Percentiles rank a stretch among this genome's conserved stretches.
phyloP scores from a whole-genome alignment of 2,329 filamentous ascomycete species.

The Teratosphaeria epicoccoides region DNA sequence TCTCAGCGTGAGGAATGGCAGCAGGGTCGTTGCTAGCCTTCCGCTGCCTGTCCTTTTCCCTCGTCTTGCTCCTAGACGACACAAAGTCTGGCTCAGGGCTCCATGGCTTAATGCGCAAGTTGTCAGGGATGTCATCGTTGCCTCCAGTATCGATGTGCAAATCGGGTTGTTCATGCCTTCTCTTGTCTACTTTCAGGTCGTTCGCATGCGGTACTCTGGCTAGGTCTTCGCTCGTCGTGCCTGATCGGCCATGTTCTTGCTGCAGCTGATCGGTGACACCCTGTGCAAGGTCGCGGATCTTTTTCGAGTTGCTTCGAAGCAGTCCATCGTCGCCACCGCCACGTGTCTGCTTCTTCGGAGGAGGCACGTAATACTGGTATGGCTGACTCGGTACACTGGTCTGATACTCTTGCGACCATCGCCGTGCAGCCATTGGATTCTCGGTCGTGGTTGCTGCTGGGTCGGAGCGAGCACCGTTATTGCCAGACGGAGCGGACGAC shows the following conservation, averaged over 20 bases:
- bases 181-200: conserved; percentile 4
- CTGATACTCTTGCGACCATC: background rate
- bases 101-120: conserved; percentile 20
- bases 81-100: conserved; percentile 13
- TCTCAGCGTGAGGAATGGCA: background rate
- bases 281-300: conserved; percentile 6
- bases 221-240: background rate
- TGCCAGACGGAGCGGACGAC: background rate
- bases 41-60: conserved; percentile 13
- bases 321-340: background rate
- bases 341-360: conserved; percentile 2
- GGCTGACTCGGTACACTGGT: conserved; percentile 6
- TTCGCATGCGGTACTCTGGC: background rate
- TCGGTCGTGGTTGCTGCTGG: background rate
- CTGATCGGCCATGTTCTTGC: background rate
- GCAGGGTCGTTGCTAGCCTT: conserved; percentile 13
- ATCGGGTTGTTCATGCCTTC: conserved; percentile 2
- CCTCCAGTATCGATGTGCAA: conserved; percentile 1
- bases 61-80: conserved; percentile 10
- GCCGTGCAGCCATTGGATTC: background rate
- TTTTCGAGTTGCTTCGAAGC: conserved; percentile 7
- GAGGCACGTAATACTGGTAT: conserved; percentile 24
- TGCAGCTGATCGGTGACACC: conserved; percentile 3
- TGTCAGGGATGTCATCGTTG: conserved; percentile 2
- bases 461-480: background rate